Evolutionary conservation across 1,284 basidiomycete genomes (phyloP), one percentile per base, ranked within the genome.

Genomic region (Naganishia albida): DNA sequence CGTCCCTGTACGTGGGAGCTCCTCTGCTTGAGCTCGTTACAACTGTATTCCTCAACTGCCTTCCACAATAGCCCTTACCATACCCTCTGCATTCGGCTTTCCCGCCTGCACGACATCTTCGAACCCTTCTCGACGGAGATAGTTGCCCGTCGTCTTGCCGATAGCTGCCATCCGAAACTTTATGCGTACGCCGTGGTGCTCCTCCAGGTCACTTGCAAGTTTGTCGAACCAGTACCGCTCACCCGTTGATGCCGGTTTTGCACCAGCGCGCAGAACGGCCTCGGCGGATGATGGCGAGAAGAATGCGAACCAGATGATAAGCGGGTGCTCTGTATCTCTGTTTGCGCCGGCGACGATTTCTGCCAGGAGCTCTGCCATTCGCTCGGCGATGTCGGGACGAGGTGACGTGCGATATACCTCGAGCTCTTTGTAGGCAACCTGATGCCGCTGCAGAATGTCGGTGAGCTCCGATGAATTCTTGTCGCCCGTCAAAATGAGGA

Each of bases 231-330:
- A 60, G 3, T 30, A 13, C 12, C 20, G 40, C n/a, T 18, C 28
- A 2, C 23, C 34, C 18, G 39, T 39, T 25, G 52, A 26, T 18
- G 38, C 16, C 0, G 18, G 6, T 55, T 51, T 1, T 18, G 25
- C 2, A 7, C 7, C 1, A 2, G 50, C 56, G 12, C 44, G 68
- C 1, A 77, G 56, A 3, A 74, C 75, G 6, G 69, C 69, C 8
- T 62, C 69, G 4, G 73, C 73, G 7, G 73, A 74, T 1, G 72
- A 73, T 25, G 78, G 78, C 7, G 75, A 74, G 70, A 78, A 79
- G 70, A 78, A 75, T 2, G 67, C 73, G 3, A 74, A 64, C 77
- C 77, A 77, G 2, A 63, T 44, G 18, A 42, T 26, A 10, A 44
- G 18, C 1, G 40, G 44, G 23, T 38, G 38, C 28, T 42, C 13